Percentiles rank a stretch among this genome's conserved stretches.
Evolutionary conservation across 1,284 basidiomycete species (phyloP).

Genomic region (Fomes fomentarius): DNA sequence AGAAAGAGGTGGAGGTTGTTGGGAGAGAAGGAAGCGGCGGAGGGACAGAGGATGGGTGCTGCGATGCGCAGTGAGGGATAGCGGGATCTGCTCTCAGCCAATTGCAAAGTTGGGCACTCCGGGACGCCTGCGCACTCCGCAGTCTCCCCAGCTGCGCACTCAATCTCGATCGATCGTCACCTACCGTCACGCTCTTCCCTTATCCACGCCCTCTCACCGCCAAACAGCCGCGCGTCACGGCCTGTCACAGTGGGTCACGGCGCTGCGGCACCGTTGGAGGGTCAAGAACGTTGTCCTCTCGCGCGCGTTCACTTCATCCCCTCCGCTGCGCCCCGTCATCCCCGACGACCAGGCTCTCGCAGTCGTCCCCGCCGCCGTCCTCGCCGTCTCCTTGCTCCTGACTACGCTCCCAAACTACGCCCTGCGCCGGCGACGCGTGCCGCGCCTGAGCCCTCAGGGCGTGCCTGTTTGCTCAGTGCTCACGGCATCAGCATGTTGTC

Average conservation of each 20-base stretch:
- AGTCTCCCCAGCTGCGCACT: constrained; percentile 26
- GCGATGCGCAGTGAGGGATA: constrained; percentile 33
- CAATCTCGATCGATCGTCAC: constrained; percentile 22
- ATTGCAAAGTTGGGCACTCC: constrained; percentile 27
- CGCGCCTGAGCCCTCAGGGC: not conserved
- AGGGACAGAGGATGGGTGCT: constrained; percentile 29
- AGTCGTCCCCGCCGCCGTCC: constrained; percentile 1
- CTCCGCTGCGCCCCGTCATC: too few relatives aligned
- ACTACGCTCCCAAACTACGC: not conserved
- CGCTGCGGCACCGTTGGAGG: constrained; percentile 11
- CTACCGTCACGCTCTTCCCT: constrained; percentile 12
- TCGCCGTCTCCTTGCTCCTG: not conserved
- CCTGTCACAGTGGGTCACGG: constrained; percentile 6
- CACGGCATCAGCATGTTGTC: constrained; percentile 17
- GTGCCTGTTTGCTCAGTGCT: constrained; percentile 4
- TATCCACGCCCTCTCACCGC: not conserved
- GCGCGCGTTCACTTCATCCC: too few relatives aligned
- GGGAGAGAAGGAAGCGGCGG: constrained; percentile 17
- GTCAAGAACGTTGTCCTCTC: not conserved
- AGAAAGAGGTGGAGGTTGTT: constrained; percentile 17
- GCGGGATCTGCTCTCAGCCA: constrained; percentile 28
- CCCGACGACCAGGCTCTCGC: too few relatives aligned
- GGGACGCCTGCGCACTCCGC: constrained; percentile 27
- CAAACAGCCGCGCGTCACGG: not conserved
- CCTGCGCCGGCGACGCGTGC: not conserved